Evolutionary conservation across 495 filamentous ascomycete species (phyloP).

Genomic region (Penicillium argentinense): DNA sequence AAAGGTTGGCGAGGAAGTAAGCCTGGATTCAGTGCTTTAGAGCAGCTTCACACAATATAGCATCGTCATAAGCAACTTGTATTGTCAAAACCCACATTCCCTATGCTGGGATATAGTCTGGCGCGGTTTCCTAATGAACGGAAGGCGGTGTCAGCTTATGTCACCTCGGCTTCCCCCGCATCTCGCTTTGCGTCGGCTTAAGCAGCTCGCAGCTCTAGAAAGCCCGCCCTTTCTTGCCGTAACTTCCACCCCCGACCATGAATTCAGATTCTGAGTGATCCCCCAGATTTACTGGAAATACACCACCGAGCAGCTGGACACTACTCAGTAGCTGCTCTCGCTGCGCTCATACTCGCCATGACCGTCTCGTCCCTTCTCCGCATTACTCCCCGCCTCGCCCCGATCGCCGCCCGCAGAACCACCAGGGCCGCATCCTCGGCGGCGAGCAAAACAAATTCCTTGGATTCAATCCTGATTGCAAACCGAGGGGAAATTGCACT

Average conservation of each 20-base stretch:
- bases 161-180: slow-evolving; percentile 41
- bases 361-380: slow-evolving; percentile 48
- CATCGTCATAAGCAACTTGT: too few relatives aligned
- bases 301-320: neutral
- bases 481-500: slow-evolving; percentile 97
- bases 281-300: slow-evolving; percentile 1
- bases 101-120: too few relatives aligned
- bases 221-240: slow-evolving; percentile 12
- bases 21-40: neutral
- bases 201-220: slow-evolving; percentile 12
- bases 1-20: neutral
- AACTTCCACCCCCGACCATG: slow-evolving; percentile 21
- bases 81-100: too few relatives aligned
- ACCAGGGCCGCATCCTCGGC: slow-evolving; percentile 38
- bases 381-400: slow-evolving; percentile 42
- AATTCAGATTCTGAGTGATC: slow-evolving; percentile 8
- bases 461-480: slow-evolving; percentile 89
- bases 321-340: slow-evolving; percentile 6
- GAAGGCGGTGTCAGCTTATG: slow-evolving; percentile 10
- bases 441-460: slow-evolving; percentile 39
- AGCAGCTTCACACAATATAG: too few relatives aligned
- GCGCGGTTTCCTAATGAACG: too few relatives aligned
- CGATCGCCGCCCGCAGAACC: slow-evolving; percentile 33
- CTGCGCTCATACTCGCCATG: slow-evolving; percentile 29
- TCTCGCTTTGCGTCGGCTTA: slow-evolving; percentile 48